Base-by-base conservation (phyloP, 2,329 filamentous ascomycete species). In the Colletotrichum sp. region DNA sequence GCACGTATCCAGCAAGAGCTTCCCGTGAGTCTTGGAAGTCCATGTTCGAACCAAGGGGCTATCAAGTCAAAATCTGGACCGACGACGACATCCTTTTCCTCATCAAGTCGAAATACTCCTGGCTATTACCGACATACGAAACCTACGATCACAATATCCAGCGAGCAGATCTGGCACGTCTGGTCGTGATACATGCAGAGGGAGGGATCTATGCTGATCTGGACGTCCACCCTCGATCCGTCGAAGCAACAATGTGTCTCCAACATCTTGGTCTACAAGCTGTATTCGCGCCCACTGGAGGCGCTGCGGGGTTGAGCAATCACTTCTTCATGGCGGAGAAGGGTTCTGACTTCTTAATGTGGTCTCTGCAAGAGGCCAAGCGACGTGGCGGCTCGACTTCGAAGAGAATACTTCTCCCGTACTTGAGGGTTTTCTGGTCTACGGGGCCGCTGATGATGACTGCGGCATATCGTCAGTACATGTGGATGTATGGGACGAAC, bases 381-480 rank as follows among this genome's bases (percentile, higher is more conserved):
- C 76, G 78, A 12, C 75, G 79, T 38, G 77, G 74, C 6, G 75
- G 69, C 7, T 12, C 76, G 7, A 36, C 56, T 4, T 74, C 78
- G 12, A 69, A 52, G 4, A 69, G 74, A 0, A 77, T 79, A 26
- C 66, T 77, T 5, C 76, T 80, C 4, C 79, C 79, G 0, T 80
- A 80, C n/a, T 69, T 80, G 7, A 73, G 69, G 16, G 79, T 80
- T 0, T 79, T 80, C 55, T 80, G 79, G 79, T 79, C 79, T 5
- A 80, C 79, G 7, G 79, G 79, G 7, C 79, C 79, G 9, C 30
- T 79, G 26, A 80, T 80, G 79, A 61, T 80, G 4, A 80, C 78
- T 3, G 59, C 77, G 14, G 78, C 76, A 1, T 71, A 75, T n/a
- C 75, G 70, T 7, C 65, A 77, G 7, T 80, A 79, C 38, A 69